Evolutionary conservation across 1,284 basidiomycete genomes (phyloP).

Genomic region (Phylloporus sp.): DNA sequence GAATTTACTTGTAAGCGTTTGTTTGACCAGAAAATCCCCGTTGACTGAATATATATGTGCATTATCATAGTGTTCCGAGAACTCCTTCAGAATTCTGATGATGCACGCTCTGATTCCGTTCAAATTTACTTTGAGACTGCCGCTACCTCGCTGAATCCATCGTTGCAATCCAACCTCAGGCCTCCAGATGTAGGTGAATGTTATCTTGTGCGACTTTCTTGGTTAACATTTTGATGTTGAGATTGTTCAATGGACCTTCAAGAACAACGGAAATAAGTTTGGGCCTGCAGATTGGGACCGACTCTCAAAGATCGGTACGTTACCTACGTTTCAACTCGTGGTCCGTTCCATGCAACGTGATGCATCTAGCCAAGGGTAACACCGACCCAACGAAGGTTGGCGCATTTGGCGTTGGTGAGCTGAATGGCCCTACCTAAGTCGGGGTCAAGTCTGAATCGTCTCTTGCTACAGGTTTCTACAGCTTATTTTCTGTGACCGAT

Average conservation of each 20-base stretch:
- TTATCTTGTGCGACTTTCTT: not conserved
- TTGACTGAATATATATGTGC: not conserved
- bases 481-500: conserved; percentile 86
- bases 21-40: not conserved
- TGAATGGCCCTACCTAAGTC: conserved; percentile 45
- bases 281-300: conserved; percentile 88
- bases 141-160: conserved; percentile 8
- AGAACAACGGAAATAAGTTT: conserved; percentile 88
- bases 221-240: conserved; percentile 37
- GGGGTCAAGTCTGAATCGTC: not conserved
- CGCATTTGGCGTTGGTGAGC: conserved; percentile 83
- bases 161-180: not conserved
- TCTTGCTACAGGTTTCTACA: conserved; percentile 70
- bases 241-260: conserved; percentile 82
- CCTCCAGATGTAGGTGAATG: not conserved
- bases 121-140: conserved; percentile 86
- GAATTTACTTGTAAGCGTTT: conserved; percentile 77
- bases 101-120: conserved; percentile 83
- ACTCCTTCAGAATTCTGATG: conserved; percentile 94
- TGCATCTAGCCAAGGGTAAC: conserved; percentile 75
- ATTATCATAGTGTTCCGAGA: conserved; percentile 79
- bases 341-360: not conserved
- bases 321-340: not conserved
- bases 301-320: conserved; percentile 84
- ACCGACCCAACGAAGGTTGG: conserved; percentile 88